Evolutionary conservation across 371 early-diverging fungal species (phyloP).

Genomic region (Mucor mucedo): DNA sequence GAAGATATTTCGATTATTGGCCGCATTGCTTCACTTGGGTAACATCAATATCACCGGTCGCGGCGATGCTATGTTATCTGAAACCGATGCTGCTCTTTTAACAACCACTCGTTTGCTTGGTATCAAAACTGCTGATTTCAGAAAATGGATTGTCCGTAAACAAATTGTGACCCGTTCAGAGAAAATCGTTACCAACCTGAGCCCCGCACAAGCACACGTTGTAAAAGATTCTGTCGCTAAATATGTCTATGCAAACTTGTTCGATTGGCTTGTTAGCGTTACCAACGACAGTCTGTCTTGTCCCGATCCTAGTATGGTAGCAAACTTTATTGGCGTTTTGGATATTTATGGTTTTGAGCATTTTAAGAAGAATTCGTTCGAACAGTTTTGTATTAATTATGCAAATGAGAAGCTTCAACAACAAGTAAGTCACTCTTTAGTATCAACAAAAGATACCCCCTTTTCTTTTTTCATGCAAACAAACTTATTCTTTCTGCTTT

Average conservation of each 20-base stretch:
- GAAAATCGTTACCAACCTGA: slow-evolving; percentile 83
- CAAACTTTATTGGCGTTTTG: slow-evolving; percentile 91
- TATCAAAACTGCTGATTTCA: slow-evolving; percentile 75
- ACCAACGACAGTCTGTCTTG: slow-evolving; percentile 80
- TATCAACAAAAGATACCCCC: background rate
- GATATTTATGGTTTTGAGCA: slow-evolving; percentile 98
- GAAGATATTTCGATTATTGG: slow-evolving; percentile 87
- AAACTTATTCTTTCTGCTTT: background rate
- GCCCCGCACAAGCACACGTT: slow-evolving; percentile 75
- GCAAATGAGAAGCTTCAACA: slow-evolving; percentile 98
- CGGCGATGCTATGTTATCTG: slow-evolving; percentile 73
- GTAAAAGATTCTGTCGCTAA: slow-evolving; percentile 94
- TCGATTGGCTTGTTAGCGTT: slow-evolving; percentile 91
- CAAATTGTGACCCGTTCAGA: slow-evolving; percentile 90
- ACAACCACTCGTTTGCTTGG: slow-evolving; percentile 75
- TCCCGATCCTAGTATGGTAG: slow-evolving; percentile 43
- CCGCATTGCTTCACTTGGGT: slow-evolving; percentile 91
- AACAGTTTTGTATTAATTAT: slow-evolving; percentile 99
- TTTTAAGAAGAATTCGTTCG: slow-evolving; percentile 97
- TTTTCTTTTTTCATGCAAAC: background rate
- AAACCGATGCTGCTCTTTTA: slow-evolving; percentile 73
- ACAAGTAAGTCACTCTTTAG: slow-evolving; percentile 41
- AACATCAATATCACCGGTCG: slow-evolving; percentile 85
- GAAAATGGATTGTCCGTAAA: slow-evolving; percentile 91
- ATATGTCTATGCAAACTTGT: slow-evolving; percentile 89